A percentile compares a stretch with the other conserved stretches of the same genome.
phyloP scores from a whole-genome alignment of 352 stramenopile species.

The Thalassiosira pacifica region DNA sequence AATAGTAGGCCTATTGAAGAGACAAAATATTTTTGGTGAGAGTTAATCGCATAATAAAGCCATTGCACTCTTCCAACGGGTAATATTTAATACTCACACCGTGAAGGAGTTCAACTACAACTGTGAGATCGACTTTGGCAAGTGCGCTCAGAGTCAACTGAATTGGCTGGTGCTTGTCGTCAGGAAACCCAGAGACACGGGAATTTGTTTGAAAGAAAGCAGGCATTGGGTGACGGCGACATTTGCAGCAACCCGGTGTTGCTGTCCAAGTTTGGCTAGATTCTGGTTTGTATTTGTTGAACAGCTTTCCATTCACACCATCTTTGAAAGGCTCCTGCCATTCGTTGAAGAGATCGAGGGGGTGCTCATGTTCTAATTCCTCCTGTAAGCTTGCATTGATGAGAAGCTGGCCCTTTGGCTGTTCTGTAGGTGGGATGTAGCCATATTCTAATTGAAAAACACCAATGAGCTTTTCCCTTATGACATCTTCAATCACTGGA shows the following conservation, averaged over 20 bases:
- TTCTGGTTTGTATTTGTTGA: slow-evolving; percentile 61
- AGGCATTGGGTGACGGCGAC: slow-evolving; percentile 90
- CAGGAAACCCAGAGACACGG: slow-evolving; percentile 89
- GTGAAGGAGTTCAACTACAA: slow-evolving; percentile 93
- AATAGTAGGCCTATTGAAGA: slow-evolving; percentile 92
- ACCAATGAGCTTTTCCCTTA: slow-evolving; percentile 60
- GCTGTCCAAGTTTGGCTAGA: slow-evolving; percentile 57
- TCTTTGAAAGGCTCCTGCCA: slow-evolving; percentile 48
- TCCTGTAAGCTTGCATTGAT: slow-evolving; percentile 71
- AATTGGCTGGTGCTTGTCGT: slow-evolving; percentile 95
- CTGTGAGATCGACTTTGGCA: slow-evolving; percentile 89
- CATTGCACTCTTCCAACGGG: too few species aligned
- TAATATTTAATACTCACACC: too few species aligned
- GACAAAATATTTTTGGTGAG: too few species aligned
- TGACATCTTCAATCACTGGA: slow-evolving; percentile 61
- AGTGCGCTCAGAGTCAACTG: slow-evolving; percentile 92
- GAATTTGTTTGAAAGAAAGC: slow-evolving; percentile 89
- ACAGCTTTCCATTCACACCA: slow-evolving; percentile 6
- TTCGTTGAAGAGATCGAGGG: slow-evolving; percentile 71
- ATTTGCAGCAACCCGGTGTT: slow-evolving; percentile 90
- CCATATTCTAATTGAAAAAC: slow-evolving; percentile 67
- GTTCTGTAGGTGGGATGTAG: slow-evolving; percentile 56
- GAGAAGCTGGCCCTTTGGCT: slow-evolving; percentile 61
- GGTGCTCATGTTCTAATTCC: slow-evolving; percentile 48
- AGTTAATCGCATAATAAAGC: too few species aligned